phyloP scores from a whole-genome alignment of 768 basidiomycete genomes.

The Phlebiopsis gigantea region DNA sequence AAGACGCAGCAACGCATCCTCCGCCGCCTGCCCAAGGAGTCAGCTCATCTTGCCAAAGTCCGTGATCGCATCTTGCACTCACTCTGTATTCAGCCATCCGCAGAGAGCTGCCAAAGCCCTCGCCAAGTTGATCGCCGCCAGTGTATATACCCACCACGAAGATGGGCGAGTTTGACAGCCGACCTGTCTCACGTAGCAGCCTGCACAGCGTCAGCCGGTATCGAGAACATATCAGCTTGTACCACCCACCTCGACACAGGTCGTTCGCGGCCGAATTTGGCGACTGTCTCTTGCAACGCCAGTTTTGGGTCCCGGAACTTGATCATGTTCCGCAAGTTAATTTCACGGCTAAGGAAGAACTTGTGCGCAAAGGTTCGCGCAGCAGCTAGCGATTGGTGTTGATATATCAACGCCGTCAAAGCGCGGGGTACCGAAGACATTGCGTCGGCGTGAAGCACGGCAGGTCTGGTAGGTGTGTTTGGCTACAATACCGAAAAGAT shows the following conservation, averaged over 20 bases:
- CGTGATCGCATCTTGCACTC: constrained; percentile 21
- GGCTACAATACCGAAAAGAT: constrained; percentile 29
- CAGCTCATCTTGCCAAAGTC: not conserved
- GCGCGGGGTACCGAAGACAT: constrained; percentile 84
- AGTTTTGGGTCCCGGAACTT: constrained; percentile 82
- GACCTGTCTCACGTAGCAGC: constrained; percentile 89
- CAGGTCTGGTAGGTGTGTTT: constrained; percentile 39
- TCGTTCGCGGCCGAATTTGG: constrained; percentile 59
- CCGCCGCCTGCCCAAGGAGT: constrained; percentile 55
- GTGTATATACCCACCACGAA: constrained; percentile 96
- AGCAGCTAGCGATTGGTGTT: constrained; percentile 75
- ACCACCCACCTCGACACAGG: constrained; percentile 61
- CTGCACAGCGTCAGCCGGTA: constrained; percentile 32
- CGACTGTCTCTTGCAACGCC: constrained; percentile 67
- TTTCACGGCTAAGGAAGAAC: constrained; percentile 80
- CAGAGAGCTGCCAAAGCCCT: constrained; percentile 89
- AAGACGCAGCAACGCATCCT: constrained; percentile 77
- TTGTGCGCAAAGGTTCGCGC: constrained; percentile 88
- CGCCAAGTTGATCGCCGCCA: constrained; percentile 79
- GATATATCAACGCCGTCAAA: constrained; percentile 83
- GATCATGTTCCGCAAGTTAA: constrained; percentile 75
- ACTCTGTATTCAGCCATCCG: constrained; percentile 95
- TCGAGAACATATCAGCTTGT: not conserved
- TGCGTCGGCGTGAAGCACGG: constrained; percentile 76
- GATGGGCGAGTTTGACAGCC: constrained; percentile 83